Evolutionary conservation across 768 basidiomycete species (phyloP).

Genomic region (Phanerochaete carnosa): DNA sequence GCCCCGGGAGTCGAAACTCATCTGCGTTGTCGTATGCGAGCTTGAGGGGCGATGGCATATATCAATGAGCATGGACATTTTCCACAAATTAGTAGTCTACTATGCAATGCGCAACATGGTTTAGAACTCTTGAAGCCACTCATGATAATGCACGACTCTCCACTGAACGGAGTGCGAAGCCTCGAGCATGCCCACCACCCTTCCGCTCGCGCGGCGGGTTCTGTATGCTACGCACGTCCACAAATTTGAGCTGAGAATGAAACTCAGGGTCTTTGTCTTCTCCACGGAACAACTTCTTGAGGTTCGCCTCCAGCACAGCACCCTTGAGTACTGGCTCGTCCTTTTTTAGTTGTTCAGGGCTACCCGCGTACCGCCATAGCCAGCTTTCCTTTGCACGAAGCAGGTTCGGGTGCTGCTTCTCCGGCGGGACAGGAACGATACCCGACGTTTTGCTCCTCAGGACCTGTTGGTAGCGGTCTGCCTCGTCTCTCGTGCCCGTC

Average conservation of each 20-base stretch:
- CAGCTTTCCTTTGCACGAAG: background rate
- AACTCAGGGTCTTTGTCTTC: background rate
- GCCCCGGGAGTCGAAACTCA: conserved; percentile 13
- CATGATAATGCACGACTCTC: too few species aligned
- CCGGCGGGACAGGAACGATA: background rate
- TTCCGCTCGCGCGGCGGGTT: background rate
- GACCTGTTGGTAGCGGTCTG: background rate
- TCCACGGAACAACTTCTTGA: background rate
- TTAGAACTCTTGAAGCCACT: too few species aligned
- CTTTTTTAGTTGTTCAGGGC: background rate
- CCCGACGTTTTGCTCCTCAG: background rate
- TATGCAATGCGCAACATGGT: too few species aligned
- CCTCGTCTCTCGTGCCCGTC: background rate
- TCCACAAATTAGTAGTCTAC: too few species aligned
- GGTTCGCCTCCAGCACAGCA: background rate
- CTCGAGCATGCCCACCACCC: background rate
- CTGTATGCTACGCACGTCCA: background rate
- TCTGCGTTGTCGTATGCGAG: conserved; percentile 17
- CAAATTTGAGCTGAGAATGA: background rate
- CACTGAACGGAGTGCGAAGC: too few species aligned
- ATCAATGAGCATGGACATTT: too few species aligned
- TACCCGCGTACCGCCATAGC: conserved; percentile 2
- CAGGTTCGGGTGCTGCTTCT: background rate
- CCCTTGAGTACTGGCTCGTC: background rate
- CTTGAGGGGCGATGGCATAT: background rate